phyloP scores from a whole-genome alignment of 345 rosid species.

The Citropsis articulata region DNA sequence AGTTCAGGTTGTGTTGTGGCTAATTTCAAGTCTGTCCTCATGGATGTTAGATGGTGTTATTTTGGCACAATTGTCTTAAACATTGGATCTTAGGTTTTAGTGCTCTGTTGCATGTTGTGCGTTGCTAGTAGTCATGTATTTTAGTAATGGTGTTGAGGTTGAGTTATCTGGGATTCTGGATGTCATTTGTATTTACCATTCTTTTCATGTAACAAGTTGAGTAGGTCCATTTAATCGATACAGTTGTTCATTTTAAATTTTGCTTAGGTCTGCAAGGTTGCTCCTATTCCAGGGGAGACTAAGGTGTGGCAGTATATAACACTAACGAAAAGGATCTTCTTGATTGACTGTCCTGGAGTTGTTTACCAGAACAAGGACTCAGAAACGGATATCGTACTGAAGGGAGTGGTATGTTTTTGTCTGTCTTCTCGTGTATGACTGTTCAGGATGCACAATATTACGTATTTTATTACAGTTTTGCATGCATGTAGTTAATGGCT shows the following conservation, averaged over 20 bases:
- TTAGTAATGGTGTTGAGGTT: not conserved
- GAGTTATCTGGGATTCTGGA: not conserved
- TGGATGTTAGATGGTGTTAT: not conserved
- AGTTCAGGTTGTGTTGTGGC: not conserved
- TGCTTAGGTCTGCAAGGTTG: constrained; percentile 89
- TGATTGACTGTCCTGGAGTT: constrained; percentile 97
- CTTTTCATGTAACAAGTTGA: not conserved
- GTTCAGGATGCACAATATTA: not conserved
- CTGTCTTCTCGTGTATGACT: not conserved
- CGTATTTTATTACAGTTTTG: too few species aligned
- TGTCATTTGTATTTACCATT: not conserved
- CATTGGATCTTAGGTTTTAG: not conserved
- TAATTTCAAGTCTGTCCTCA: not conserved
- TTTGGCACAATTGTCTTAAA: not conserved
- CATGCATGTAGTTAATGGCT: not conserved
- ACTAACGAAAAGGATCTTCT: constrained; percentile 86
- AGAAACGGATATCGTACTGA: constrained; percentile 90
- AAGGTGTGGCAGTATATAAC: constrained; percentile 98
- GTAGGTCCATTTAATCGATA: not conserved
- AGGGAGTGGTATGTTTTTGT: constrained; percentile 78
- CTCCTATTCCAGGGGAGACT: constrained; percentile 99
- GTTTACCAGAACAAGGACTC: constrained; percentile 87
- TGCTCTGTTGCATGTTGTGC: not conserved
- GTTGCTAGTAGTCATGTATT: too few species aligned
- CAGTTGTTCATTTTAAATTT: not conserved